Evolutionary conservation across 2,329 filamentous ascomycete genomes (phyloP).

Genomic region (Sphaerulina musiva): DNA sequence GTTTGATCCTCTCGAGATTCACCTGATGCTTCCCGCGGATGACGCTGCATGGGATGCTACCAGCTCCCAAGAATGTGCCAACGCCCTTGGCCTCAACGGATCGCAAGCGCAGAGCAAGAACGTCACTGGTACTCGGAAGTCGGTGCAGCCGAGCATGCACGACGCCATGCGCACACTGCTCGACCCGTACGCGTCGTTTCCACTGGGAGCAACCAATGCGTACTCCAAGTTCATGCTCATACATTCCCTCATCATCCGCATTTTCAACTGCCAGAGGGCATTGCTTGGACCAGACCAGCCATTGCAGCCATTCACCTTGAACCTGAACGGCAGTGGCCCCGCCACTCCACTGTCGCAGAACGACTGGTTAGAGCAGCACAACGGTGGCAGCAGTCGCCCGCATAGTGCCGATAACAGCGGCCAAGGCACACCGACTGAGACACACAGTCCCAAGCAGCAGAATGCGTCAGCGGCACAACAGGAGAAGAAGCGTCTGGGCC

Average conservation of each 20-base stretch:
- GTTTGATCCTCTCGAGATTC: conserved; percentile 59
- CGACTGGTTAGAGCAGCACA: conserved; percentile 51
- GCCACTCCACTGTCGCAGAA: conserved; percentile 54
- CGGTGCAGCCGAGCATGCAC: conserved; percentile 59
- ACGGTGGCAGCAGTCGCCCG: conserved; percentile 22
- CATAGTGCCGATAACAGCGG: conserved; percentile 33
- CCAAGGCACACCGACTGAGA: conserved; percentile 39
- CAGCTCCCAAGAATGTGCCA: conserved; percentile 53
- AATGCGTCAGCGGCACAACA: conserved; percentile 43
- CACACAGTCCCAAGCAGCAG: conserved; percentile 39
- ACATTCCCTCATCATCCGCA: conserved; percentile 59
- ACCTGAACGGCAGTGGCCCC: conserved; percentile 39
- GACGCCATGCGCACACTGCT: conserved; percentile 57
- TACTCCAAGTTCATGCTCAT: conserved; percentile 70
- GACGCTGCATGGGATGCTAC: conserved; percentile 68
- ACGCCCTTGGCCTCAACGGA: conserved; percentile 59
- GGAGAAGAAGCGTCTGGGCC: conserved; percentile 42
- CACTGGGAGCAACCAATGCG: conserved; percentile 60
- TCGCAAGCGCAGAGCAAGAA: conserved; percentile 53
- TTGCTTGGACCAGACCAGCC: conserved; percentile 25
- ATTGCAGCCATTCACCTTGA: conserved; percentile 27
- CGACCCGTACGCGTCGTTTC: conserved; percentile 53
- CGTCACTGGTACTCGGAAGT: conserved; percentile 54
- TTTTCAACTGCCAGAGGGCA: conserved; percentile 48
- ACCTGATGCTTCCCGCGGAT: conserved; percentile 62